Conservation (phyloP, 768 basidiomycete genomes). For the Scleroderma bovista region DNA sequence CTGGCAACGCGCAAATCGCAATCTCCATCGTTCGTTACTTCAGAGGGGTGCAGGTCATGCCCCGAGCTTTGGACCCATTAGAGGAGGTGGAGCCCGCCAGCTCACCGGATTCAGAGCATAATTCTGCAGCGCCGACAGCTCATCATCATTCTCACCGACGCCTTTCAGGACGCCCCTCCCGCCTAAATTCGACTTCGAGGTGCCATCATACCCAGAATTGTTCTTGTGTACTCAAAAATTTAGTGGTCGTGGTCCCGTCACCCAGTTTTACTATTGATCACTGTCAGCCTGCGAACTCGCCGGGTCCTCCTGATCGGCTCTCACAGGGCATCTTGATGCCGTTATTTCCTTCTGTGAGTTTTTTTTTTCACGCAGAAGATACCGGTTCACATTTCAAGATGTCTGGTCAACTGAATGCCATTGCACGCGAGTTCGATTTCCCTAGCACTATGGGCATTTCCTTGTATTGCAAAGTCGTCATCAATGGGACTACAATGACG, state of each 20-base stretch:
- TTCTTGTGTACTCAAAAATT: conserved; percentile 41
- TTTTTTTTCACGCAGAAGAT: neutral
- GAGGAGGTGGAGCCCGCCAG: too few relatives aligned
- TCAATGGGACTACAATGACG: conserved; percentile 49
- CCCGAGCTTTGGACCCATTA: too few relatives aligned
- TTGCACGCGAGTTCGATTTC: conserved; percentile 78
- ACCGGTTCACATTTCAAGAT: conserved; percentile 40
- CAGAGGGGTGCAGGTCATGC: too few relatives aligned
- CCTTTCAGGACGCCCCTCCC: too few relatives aligned
- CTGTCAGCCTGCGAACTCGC: conserved; percentile 51
- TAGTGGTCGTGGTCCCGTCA: conserved; percentile 67
- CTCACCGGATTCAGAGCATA: too few relatives aligned
- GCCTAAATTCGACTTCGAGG: conserved; percentile 44
- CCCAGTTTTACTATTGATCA: conserved; percentile 51
- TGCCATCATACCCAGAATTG: conserved; percentile 38
- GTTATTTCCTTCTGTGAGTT: conserved; percentile 60
- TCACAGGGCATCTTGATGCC: conserved; percentile 72
- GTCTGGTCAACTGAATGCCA: conserved; percentile 69
- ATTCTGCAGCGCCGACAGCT: too few relatives aligned
- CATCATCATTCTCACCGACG: too few relatives aligned
- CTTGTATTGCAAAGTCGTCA: conserved; percentile 65
- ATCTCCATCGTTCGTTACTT: too few relatives aligned
- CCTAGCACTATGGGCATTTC: conserved; percentile 73
- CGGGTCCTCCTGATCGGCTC: conserved; percentile 54
- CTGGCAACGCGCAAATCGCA: too few relatives aligned